Conservation (phyloP, 2,329 filamentous ascomycete genomes). For the Diaporthe eres region DNA sequence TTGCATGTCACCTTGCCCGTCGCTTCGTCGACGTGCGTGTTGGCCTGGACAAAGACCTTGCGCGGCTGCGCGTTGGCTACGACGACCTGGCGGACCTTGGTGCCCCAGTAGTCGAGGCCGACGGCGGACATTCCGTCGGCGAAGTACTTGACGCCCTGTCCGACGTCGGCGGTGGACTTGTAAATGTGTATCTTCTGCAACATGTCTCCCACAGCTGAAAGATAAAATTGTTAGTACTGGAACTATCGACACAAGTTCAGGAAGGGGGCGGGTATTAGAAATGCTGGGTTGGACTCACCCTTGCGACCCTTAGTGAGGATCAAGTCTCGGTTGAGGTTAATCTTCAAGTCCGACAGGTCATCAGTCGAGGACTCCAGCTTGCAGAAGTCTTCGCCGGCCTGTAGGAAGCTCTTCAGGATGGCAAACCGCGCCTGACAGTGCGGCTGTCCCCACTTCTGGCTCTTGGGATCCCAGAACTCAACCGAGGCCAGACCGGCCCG, state of each 20-base stretch:
- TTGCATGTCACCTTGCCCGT: slow-evolving; percentile 81
- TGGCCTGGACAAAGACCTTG: slow-evolving; percentile 95
- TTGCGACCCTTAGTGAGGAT: slow-evolving; percentile 87
- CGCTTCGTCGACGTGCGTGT: slow-evolving; percentile 80
- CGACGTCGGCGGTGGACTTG: slow-evolving; percentile 89
- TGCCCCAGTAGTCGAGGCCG: slow-evolving; percentile 85
- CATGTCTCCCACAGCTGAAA: slow-evolving; percentile 82
- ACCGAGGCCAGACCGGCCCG: slow-evolving; percentile 89
- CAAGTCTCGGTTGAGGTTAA: slow-evolving; percentile 87
- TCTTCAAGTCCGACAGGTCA: slow-evolving; percentile 84
- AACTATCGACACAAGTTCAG: not conserved
- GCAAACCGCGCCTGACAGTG: slow-evolving; percentile 94
- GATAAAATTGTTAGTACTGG: slow-evolving; percentile 22
- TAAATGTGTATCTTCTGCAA: slow-evolving; percentile 93
- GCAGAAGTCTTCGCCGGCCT: slow-evolving; percentile 89
- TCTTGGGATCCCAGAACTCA: slow-evolving; percentile 95
- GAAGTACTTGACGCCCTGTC: slow-evolving; percentile 84
- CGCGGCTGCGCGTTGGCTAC: slow-evolving; percentile 84
- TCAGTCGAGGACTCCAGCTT: slow-evolving; percentile 80
- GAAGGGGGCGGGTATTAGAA: too few relatives aligned
- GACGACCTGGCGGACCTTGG: slow-evolving; percentile 82
- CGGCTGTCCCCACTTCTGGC: slow-evolving; percentile 90
- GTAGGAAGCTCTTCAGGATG: slow-evolving; percentile 87
- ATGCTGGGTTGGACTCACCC: slow-evolving; percentile 54
- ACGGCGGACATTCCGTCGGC: slow-evolving; percentile 83